phyloP scores from a whole-genome alignment of 768 basidiomycete genomes.

The Tremella fuciformis region DNA sequence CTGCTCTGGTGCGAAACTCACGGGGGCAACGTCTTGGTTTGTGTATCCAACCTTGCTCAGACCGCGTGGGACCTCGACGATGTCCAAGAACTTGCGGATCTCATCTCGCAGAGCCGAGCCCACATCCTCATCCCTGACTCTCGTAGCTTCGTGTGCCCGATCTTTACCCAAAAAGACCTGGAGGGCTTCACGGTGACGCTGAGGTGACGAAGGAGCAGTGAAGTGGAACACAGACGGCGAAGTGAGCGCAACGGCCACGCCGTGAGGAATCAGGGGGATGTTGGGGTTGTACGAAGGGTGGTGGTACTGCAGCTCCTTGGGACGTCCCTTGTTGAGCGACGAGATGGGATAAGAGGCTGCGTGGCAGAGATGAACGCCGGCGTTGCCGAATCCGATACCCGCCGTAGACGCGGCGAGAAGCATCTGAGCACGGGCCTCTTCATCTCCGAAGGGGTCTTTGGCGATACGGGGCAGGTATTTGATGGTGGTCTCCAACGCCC shows the following conservation, averaged over 20 bases:
- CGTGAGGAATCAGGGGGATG: conserved; percentile 89
- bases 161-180: conserved; percentile 64
- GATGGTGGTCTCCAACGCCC: conserved; percentile 83
- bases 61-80: conserved; percentile 43
- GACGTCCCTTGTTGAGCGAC: conserved; percentile 77
- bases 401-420: conserved; percentile 89
- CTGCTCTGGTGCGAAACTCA: conserved; percentile 16
- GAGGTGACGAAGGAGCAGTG: conserved; percentile 88
- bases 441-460: conserved; percentile 66
- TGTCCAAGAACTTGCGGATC: conserved; percentile 42
- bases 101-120: conserved; percentile 50
- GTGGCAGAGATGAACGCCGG: conserved; percentile 47
- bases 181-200: conserved; percentile 82
- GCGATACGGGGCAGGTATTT: conserved; percentile 83
- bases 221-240: conserved; percentile 74
- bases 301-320: conserved; percentile 65
- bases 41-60: conserved; percentile 37
- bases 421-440: conserved; percentile 85
- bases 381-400: conserved; percentile 67
- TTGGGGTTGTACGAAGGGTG: conserved; percentile 85
- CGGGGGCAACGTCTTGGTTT: conserved; percentile 26
- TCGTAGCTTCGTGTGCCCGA: conserved; percentile 56
- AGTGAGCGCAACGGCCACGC: conserved; percentile 59
- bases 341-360: conserved; percentile 51
- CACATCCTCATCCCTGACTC: conserved; percentile 82